Conservation (phyloP, 495 filamentous ascomycete species). For the Penicillium ochrochloron region DNA sequence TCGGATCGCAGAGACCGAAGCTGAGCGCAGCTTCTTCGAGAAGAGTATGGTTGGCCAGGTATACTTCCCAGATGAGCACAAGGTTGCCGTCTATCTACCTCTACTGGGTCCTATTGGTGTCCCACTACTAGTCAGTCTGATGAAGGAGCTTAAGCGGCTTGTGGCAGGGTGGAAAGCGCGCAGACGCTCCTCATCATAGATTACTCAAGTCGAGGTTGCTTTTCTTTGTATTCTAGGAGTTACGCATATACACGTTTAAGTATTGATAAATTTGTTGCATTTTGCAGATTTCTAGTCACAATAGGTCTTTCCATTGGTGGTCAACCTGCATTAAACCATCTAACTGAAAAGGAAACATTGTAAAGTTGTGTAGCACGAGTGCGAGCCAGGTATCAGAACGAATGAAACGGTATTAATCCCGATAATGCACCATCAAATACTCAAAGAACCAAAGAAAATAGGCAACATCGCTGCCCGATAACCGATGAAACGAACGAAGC, state of each 20-base stretch:
- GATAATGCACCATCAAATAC: background rate
- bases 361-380: background rate
- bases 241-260: constrained; percentile 13
- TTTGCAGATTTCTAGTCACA: background rate
- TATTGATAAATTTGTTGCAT: background rate
- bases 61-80: constrained; percentile 97
- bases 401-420: constrained; percentile 1
- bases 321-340: background rate
- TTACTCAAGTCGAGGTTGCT: too few species aligned
- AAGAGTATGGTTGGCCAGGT: constrained; percentile 99
- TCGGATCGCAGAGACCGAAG: constrained; percentile 81
- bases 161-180: constrained; percentile 45
- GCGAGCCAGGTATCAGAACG: background rate
- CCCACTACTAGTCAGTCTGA: constrained; percentile 77
- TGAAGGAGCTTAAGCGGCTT: constrained; percentile 75
- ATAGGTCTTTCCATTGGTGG: background rate
- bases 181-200: constrained; percentile 14
- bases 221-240: constrained; percentile 12
- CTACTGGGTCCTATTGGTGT: constrained; percentile 91
- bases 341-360: background rate
- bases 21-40: constrained; percentile 96
- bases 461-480: background rate
- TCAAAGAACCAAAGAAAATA: background rate
- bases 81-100: constrained; percentile 95
- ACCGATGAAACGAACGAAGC: background rate